A percentile compares a stretch with the other conserved stretches of the same genome.
Evolutionary conservation across 306 rosid species (phyloP).

Genomic region (Lathyrus aphaca): DNA sequence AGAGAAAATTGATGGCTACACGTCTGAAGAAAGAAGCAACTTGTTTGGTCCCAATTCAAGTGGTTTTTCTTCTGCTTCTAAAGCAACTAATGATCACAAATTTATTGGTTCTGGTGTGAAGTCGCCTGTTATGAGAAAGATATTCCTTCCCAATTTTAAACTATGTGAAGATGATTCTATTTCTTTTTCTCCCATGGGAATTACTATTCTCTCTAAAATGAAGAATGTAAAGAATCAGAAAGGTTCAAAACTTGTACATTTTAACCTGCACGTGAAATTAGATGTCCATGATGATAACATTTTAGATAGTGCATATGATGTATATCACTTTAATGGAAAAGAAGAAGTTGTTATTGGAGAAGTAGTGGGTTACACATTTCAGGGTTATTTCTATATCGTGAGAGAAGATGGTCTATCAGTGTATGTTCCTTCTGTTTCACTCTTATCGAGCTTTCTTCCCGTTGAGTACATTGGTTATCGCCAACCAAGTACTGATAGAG

Average conservation of each 20-base stretch:
- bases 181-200: conserved; percentile 82
- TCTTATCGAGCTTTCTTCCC: conserved; percentile 65
- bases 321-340: conserved; percentile 47
- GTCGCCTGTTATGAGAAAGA: conserved; percentile 60
- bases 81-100: conserved; percentile 45
- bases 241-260: conserved; percentile 67
- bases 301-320: conserved; percentile 48
- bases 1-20: conserved; percentile 42
- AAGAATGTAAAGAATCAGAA: conserved; percentile 46
- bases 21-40: conserved; percentile 45
- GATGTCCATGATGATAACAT: conserved; percentile 65
- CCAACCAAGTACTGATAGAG: conserved; percentile 50
- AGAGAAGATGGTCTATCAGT: conserved; percentile 80
- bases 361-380: conserved; percentile 84
- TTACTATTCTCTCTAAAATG: conserved; percentile 65
- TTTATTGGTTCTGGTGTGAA: conserved; percentile 48
- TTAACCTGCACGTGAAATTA: conserved; percentile 57
- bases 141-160: conserved; percentile 65
- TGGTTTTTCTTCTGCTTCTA: conserved; percentile 59
- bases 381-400: conserved; percentile 79
- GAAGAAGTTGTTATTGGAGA: conserved; percentile 69
- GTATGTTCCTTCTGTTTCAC: conserved; percentile 74
- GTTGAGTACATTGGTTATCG: conserved; percentile 60
- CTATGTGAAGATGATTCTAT: conserved; percentile 62
- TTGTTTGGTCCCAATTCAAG: conserved; percentile 50